Percentiles rank a stretch among this genome's conserved stretches.
phyloP scores from a whole-genome alignment of 148 eudicot species.

The Vaccinium macrocarpon region DNA sequence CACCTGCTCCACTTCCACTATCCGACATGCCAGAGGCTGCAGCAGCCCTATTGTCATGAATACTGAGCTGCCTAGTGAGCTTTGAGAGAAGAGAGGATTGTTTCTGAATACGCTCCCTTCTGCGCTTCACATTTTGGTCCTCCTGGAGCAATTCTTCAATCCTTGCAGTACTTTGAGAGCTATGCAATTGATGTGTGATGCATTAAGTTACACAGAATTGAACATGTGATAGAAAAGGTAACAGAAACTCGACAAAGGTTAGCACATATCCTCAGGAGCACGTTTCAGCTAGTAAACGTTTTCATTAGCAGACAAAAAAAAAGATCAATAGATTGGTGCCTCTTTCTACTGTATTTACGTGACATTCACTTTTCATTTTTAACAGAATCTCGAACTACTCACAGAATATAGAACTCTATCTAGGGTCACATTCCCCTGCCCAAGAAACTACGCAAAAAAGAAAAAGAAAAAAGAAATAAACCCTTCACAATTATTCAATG shows the following conservation, averaged over 20 bases:
- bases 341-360: not conserved
- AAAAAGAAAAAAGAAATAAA: not conserved
- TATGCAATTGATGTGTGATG: constrained; percentile 16
- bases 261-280: not conserved
- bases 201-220: not conserved
- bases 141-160: constrained; percentile 94
- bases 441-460: not conserved
- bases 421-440: not conserved
- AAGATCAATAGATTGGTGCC: not conserved
- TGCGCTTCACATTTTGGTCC: constrained; percentile 82
- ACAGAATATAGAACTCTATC: not conserved
- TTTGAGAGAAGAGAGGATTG: constrained; percentile 86
- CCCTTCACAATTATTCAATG: not conserved
- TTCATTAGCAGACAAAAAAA: not conserved
- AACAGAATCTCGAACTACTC: not conserved
- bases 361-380: not conserved
- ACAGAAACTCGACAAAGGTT: not conserved
- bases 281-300: not conserved
- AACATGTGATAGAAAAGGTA: not conserved
- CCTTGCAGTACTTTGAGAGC: constrained; percentile 75
- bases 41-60: constrained; percentile 89
- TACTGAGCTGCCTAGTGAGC: constrained; percentile 82
- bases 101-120: constrained; percentile 78
- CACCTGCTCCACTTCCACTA: constrained; percentile 45
- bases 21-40: constrained; percentile 64